Evolutionary conservation across 2,329 filamentous ascomycete genomes (phyloP).

Genomic region (Chaetothyriales sp.): DNA sequence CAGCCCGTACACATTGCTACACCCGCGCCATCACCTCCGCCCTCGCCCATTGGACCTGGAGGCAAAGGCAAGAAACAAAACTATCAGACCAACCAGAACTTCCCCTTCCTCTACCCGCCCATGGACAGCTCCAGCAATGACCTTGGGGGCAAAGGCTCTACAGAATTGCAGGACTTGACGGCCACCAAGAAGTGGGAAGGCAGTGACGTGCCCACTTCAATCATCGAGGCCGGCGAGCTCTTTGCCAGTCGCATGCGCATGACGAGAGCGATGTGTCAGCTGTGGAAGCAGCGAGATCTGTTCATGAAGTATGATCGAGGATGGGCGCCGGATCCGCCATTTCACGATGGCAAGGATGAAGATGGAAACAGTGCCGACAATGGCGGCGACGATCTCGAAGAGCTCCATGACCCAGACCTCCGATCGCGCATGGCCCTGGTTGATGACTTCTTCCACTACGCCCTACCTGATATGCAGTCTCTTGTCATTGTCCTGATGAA

Average conservation of each 20-base stretch:
- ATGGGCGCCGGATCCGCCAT: slow-evolving; percentile 42
- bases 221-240: slow-evolving; percentile 83
- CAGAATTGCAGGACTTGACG: slow-evolving; percentile 63
- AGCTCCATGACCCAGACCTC: slow-evolving; percentile 39
- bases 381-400: slow-evolving; percentile 28
- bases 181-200: slow-evolving; percentile 83
- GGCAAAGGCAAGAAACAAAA: slow-evolving; percentile 98
- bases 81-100: slow-evolving; percentile 97
- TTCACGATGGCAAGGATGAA: slow-evolving; percentile 2
- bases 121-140: slow-evolving; percentile 79
- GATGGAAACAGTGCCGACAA: slow-evolving; percentile 22
- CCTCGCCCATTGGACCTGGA: slow-evolving; percentile 67
- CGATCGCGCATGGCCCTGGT: slow-evolving; percentile 57
- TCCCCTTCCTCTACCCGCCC: slow-evolving; percentile 93
- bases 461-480: slow-evolving; percentile 78
- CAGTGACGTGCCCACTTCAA: slow-evolving; percentile 86
- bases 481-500: slow-evolving; percentile 86
- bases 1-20: slow-evolving; percentile 98
- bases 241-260: slow-evolving; percentile 85
- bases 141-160: slow-evolving; percentile 74
- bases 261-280: slow-evolving; percentile 76
- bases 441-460: slow-evolving; percentile 66
- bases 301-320: slow-evolving; percentile 89
- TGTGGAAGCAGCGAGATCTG: slow-evolving; percentile 86
- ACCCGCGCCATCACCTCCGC: slow-evolving; percentile 85